A percentile compares a stretch with the other conserved stretches of the same genome.
Conservation (phyloP, 805 yeast genomes). For the Nakazawaea ernobii region DNA sequence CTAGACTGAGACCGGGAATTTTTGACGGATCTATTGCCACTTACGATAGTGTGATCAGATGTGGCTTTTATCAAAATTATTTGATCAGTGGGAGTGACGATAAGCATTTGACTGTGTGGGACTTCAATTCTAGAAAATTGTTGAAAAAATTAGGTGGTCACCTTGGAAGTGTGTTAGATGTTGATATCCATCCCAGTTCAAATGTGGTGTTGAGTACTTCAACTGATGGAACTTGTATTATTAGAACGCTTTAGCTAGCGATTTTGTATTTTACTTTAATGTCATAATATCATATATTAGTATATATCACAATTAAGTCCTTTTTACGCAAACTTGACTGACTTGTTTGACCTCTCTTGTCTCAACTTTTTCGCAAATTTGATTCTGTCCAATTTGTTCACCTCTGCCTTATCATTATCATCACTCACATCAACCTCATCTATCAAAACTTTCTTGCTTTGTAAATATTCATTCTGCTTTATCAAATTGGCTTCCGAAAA, state of each 20-base stretch:
- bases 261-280: neutral
- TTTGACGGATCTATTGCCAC: conserved; percentile 57
- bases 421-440: conserved; percentile 4
- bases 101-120: conserved; percentile 55
- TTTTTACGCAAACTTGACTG: conserved; percentile 10
- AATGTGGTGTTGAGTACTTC: conserved; percentile 42
- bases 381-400: neutral
- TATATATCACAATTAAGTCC: neutral
- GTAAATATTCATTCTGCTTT: conserved; percentile 18
- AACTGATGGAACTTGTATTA: conserved; percentile 49
- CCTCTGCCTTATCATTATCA: conserved; percentile 9
- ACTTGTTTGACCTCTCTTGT: conserved; percentile 3
- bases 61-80: conserved; percentile 35
- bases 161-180: conserved; percentile 53
- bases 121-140: conserved; percentile 42
- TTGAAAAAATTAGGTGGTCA: conserved; percentile 53
- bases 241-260: conserved; percentile 27
- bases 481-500: conserved; percentile 25
- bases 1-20: conserved; percentile 35
- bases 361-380: conserved; percentile 10
- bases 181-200: conserved; percentile 43
- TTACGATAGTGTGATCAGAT: conserved; percentile 46
- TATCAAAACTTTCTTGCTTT: conserved; percentile 3
- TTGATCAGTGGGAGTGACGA: conserved; percentile 61
- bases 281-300: conserved; percentile 12